phyloP scores from a whole-genome alignment of 306 rosid species.

The Malus fusca region DNA sequence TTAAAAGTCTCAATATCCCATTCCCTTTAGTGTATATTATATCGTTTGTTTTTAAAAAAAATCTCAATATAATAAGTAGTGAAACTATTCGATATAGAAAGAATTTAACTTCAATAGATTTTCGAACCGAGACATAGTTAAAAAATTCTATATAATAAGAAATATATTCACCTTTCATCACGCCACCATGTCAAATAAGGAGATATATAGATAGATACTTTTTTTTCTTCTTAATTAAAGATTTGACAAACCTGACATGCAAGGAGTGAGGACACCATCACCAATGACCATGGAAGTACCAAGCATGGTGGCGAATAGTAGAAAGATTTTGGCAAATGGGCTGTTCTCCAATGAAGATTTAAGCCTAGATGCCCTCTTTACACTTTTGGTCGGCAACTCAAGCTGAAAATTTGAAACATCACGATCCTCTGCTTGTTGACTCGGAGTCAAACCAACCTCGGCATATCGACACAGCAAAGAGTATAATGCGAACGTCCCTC shows the following conservation, averaged over 20 bases:
- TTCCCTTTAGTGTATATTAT: too few relatives aligned
- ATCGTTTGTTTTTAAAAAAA: too few relatives aligned
- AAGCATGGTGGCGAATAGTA: conserved; percentile 55
- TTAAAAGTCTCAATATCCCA: too few relatives aligned
- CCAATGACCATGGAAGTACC: conserved; percentile 86
- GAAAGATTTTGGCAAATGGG: conserved; percentile 24
- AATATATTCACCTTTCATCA: neutral
- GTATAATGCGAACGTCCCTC: conserved; percentile 72
- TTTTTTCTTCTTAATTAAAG: neutral
- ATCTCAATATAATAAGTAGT: too few relatives aligned
- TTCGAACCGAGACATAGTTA: neutral
- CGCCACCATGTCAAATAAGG: neutral
- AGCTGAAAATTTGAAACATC: conserved; percentile 48
- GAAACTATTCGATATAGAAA: neutral
- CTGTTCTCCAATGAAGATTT: conserved; percentile 42
- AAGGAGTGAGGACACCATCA: conserved; percentile 77
- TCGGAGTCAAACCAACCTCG: conserved; percentile 49
- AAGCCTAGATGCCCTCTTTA: conserved; percentile 40
- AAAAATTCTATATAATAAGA: too few relatives aligned
- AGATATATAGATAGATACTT: too few relatives aligned
- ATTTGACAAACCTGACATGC: conserved; percentile 46
- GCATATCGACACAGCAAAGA: conserved; percentile 63
- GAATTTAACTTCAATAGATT: too few relatives aligned
- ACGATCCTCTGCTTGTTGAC: conserved; percentile 44
- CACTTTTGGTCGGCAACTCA: conserved; percentile 24